Evolutionary conservation across 805 yeast species (phyloP).

Genomic region (Monosporozyma aerobia): DNA sequence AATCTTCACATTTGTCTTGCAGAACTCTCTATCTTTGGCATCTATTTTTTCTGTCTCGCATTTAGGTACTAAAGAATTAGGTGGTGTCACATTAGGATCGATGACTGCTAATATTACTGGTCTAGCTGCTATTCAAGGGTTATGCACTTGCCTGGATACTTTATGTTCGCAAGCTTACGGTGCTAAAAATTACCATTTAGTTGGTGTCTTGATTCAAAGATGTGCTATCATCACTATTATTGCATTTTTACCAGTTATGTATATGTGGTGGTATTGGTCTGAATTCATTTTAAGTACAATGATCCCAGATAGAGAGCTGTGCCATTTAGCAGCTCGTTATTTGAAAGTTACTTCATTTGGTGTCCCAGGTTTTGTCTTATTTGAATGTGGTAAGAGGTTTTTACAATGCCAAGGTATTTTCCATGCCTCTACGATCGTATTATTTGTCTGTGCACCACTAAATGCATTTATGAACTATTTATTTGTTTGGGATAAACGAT

Average conservation of each 20-base stretch:
- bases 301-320: constrained; percentile 38
- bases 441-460: constrained; percentile 63
- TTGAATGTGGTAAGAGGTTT: constrained; percentile 64
- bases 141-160: constrained; percentile 72
- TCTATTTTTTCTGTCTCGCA: constrained; percentile 72
- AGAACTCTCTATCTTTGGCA: constrained; percentile 66
- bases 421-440: constrained; percentile 69
- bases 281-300: constrained; percentile 37
- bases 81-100: constrained; percentile 65
- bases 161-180: constrained; percentile 75
- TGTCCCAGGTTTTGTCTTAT: constrained; percentile 61
- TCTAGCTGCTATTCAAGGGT: constrained; percentile 65
- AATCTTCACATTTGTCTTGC: constrained; percentile 57
- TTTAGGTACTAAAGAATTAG: constrained; percentile 60
- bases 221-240: constrained; percentile 54
- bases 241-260: constrained; percentile 44
- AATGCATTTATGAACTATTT: constrained; percentile 58
- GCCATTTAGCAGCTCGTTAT: constrained; percentile 49
- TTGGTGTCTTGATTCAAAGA: constrained; percentile 60
- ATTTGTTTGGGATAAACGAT: constrained; percentile 52
- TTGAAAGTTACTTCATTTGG: constrained; percentile 50
- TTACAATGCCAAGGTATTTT: constrained; percentile 72
- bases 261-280: constrained; percentile 54
- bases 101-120: constrained; percentile 76
- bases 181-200: constrained; percentile 50